Percentiles rank a stretch among this genome's conserved stretches.
Evolutionary conservation across 2,329 filamentous ascomycete species (phyloP).

Genomic region (Monascus ruber): DNA sequence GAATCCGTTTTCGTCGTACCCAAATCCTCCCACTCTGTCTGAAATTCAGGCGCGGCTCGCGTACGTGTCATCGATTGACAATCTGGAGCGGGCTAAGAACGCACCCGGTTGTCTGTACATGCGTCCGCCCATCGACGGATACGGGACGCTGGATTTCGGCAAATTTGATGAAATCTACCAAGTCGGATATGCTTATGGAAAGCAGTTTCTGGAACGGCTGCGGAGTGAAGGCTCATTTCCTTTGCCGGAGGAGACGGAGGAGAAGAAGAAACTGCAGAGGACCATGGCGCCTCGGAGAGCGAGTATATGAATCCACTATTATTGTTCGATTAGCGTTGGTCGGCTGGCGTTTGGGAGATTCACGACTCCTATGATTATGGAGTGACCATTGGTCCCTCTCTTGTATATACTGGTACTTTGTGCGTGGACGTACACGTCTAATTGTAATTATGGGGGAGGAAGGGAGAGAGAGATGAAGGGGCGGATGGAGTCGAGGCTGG

Average conservation of each 20-base stretch:
- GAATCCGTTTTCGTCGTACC: constrained; percentile 83
- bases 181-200: constrained; percentile 76
- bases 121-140: constrained; percentile 85
- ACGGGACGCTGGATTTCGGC: constrained; percentile 88
- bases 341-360: too few species aligned
- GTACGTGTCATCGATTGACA: constrained; percentile 90
- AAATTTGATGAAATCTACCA: constrained; percentile 97
- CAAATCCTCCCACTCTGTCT: constrained; percentile 86
- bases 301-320: constrained; percentile 43
- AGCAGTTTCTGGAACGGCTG: constrained; percentile 65
- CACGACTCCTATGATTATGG: too few species aligned
- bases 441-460: too few species aligned
- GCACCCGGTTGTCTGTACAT: constrained; percentile 91
- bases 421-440: too few species aligned
- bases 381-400: too few species aligned
- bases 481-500: too few species aligned
- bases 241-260: constrained; percentile 59
- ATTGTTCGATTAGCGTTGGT: too few species aligned
- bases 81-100: constrained; percentile 82
- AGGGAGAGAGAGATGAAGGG: too few species aligned
- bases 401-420: too few species aligned
- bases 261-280: constrained; percentile 62
- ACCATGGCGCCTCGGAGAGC: constrained; percentile 71
- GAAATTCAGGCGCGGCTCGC: constrained; percentile 93
- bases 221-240: constrained; percentile 67